Evolutionary conservation across 208 protist species (phyloP).

Genomic region (Porcisia hertigi): DNA sequence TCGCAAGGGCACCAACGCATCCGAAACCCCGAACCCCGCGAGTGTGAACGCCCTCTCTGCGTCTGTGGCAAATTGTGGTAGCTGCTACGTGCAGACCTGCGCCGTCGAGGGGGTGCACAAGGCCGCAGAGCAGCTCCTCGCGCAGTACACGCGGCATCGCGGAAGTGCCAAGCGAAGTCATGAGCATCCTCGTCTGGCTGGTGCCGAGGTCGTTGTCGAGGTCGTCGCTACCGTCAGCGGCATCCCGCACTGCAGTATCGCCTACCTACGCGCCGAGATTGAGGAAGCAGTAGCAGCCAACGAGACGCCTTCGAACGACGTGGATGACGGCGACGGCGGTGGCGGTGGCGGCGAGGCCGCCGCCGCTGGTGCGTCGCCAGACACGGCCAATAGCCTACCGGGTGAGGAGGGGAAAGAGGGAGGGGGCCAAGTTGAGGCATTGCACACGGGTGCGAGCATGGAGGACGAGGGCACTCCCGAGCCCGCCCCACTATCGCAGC

Average conservation of each 20-base stretch:
- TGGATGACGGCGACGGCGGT: background rate
- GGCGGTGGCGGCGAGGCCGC: too few species aligned
- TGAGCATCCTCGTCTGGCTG: slow-evolving; percentile 10
- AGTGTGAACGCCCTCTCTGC: background rate
- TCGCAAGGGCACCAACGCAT: background rate
- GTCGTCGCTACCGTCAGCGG: slow-evolving; percentile 57
- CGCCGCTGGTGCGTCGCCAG: background rate
- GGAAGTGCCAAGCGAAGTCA: background rate
- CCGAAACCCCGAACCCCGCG: too few species aligned
- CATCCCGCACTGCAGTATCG: slow-evolving; percentile 50
- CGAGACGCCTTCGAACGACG: background rate
- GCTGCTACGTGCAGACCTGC: slow-evolving; percentile 26
- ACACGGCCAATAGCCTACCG: background rate
- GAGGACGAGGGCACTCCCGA: background rate
- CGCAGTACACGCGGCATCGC: background rate
- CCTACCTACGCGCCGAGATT: slow-evolving; percentile 48
- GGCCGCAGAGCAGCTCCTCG: slow-evolving; percentile 3
- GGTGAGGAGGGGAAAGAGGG: background rate
- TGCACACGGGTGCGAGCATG: background rate
- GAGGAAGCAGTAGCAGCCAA: slow-evolving; percentile 8
- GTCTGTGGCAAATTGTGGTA: background rate
- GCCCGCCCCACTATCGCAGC: slow-evolving; percentile 4
- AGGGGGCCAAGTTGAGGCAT: background rate
- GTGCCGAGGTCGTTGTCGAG: slow-evolving; percentile 60
- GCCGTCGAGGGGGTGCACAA: background rate